Evolutionary conservation across 208 protist genomes (phyloP).

Genomic region (Wallacemonas sp.): DNA sequence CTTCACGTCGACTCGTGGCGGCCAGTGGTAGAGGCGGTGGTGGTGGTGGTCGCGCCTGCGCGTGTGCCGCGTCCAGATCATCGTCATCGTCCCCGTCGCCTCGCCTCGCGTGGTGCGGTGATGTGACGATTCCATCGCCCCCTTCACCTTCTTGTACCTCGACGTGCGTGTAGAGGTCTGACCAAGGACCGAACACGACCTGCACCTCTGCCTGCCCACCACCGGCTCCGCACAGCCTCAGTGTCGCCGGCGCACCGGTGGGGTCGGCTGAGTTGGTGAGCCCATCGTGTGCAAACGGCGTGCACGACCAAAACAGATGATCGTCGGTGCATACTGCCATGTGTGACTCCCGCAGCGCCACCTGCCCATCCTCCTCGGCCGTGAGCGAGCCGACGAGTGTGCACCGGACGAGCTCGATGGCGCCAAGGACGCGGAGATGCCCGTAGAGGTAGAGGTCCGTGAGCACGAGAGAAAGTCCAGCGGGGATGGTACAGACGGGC

Average conservation of each 20-base stretch:
- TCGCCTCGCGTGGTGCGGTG: not conserved
- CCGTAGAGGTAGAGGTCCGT: conserved; percentile 49
- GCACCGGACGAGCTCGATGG: conserved; percentile 52
- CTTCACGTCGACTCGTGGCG: conserved; percentile 27
- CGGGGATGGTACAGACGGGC: conserved; percentile 30
- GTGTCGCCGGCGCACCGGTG: too few species aligned
- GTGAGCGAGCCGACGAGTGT: conserved; percentile 49
- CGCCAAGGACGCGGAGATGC: conserved; percentile 50
- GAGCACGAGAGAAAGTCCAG: conserved; percentile 37
- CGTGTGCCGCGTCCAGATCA: not conserved
- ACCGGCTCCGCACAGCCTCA: too few species aligned
- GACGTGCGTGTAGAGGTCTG: not conserved
- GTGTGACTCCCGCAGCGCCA: conserved; percentile 25
- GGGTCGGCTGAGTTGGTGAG: too few species aligned
- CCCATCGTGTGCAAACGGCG: not conserved
- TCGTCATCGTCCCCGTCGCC: not conserved
- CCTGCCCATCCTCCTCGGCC: conserved; percentile 39
- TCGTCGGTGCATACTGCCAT: conserved; percentile 41
- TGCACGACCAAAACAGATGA: conserved; percentile 13
- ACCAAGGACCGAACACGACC: not conserved
- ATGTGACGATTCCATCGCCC: too few species aligned
- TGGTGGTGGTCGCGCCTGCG: not conserved
- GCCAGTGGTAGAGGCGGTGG: conserved; percentile 1
- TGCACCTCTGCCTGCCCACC: too few species aligned
- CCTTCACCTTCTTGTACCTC: not conserved